phyloP scores from a whole-genome alignment of 1,284 basidiomycete species.

The Cystobasidium sp. region DNA sequence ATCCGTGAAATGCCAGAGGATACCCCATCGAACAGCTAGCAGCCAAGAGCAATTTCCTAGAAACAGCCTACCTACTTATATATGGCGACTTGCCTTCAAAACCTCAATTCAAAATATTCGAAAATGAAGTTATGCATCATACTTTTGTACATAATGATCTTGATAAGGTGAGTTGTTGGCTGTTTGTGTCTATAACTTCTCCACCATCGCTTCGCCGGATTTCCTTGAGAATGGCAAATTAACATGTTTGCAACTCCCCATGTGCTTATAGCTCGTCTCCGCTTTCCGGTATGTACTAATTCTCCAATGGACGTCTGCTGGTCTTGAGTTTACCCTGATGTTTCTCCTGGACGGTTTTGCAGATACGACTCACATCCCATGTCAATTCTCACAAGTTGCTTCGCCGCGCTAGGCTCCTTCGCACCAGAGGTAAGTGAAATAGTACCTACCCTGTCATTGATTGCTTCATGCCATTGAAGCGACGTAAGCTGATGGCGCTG shows the following conservation, averaged over 20 bases:
- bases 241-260: background rate
- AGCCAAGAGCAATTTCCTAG: conserved; percentile 73
- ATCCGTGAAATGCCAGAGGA: conserved; percentile 63
- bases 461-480: background rate
- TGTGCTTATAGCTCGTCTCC: conserved; percentile 23
- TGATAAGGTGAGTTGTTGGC: conserved; percentile 63
- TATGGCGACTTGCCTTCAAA: conserved; percentile 79
- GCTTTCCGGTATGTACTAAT: conserved; percentile 32
- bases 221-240: background rate
- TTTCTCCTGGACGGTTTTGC: conserved; percentile 64
- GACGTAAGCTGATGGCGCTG: background rate
- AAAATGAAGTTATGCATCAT: conserved; percentile 77
- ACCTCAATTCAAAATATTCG: conserved; percentile 67
- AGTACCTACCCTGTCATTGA: conserved; percentile 5
- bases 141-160: conserved; percentile 76
- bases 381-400: conserved; percentile 81
- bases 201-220: too few relatives aligned
- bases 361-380: conserved; percentile 87
- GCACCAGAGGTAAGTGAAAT: conserved; percentile 64
- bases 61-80: conserved; percentile 62
- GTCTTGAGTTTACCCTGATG: conserved; percentile 63
- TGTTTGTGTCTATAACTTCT: background rate
- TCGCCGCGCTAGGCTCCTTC: conserved; percentile 82
- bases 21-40: conserved; percentile 90
- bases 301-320: background rate